Percentiles rank a stretch among this genome's conserved stretches.
These are phyloP conservation scores for Quercus lobata DNA, from an alignment of 331 rosid genomes.

Conservation along the genomic window DNA sequence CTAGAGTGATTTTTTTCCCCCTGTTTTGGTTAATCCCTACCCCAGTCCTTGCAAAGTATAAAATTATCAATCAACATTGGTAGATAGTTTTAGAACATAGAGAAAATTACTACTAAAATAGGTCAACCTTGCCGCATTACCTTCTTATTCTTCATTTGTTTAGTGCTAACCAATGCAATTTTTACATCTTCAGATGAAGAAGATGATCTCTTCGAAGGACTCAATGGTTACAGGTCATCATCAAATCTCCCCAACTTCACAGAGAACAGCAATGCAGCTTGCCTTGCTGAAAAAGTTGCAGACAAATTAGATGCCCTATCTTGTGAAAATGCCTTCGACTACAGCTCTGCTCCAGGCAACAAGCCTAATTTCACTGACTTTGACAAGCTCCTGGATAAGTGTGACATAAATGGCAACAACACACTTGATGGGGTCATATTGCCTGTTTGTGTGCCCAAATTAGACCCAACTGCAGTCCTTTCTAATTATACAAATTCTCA, in stretches of 20 bases:
- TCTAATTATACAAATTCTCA: constrained; percentile 43
- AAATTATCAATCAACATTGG: no score
- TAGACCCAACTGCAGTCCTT: constrained; percentile 36
- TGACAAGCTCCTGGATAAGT: constrained; percentile 22
- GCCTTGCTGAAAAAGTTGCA: constrained; percentile 40
- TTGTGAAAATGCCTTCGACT: constrained; percentile 14
- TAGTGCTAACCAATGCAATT: background rate
- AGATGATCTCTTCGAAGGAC: constrained; percentile 29
- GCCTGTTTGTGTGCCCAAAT: constrained; percentile 51
- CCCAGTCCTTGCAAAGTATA: no score
- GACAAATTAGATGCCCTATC: constrained; percentile 10
- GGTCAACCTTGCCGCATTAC: no score
- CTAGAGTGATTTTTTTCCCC: no score
- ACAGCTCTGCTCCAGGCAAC: constrained; percentile 19
- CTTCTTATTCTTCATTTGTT: background rate
- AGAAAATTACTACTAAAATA: no score
- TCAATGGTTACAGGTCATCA: constrained; percentile 37
- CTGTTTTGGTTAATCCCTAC: no score
- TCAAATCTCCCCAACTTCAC: constrained; percentile 20
- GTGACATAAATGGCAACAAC: constrained; percentile 40
- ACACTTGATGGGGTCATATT: constrained; percentile 51
- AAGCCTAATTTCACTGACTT: constrained; percentile 20
- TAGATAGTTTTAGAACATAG: no score
- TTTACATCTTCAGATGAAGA: background rate
- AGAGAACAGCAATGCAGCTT: constrained; percentile 15